Evolutionary conservation across 2,329 filamentous ascomycete genomes (phyloP).

Genomic region (Fusarium newnesense): DNA sequence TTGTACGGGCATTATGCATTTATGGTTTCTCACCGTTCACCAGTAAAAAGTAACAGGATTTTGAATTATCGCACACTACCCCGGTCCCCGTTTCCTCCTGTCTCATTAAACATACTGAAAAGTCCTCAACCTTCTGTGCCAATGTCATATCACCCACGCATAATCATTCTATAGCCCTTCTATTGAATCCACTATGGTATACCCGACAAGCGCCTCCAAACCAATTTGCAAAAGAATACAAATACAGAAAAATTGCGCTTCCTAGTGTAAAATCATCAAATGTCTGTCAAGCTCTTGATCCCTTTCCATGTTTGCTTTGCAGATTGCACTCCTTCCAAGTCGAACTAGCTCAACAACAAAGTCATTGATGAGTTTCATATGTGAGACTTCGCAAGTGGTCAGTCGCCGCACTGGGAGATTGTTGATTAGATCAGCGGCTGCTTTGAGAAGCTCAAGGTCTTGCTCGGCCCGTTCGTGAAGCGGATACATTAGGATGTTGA

Average conservation of each 20-base stretch:
- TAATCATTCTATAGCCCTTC: not conserved
- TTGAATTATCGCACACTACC: too few relatives aligned
- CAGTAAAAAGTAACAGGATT: not conserved
- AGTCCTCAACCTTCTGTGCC: not conserved
- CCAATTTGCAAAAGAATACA: not conserved
- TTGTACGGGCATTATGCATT: rapidly evolving
- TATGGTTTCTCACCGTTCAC: not conserved
- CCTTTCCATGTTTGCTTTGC: conserved; percentile 7
- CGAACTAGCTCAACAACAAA: conserved; percentile 58
- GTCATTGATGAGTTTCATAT: conserved; percentile 54
- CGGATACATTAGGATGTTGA: conserved; percentile 62
- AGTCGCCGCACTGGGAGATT: conserved; percentile 47
- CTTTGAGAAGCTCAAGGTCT: conserved; percentile 59
- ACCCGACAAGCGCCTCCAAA: not conserved
- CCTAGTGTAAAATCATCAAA: not conserved
- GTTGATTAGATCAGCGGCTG: conserved; percentile 56
- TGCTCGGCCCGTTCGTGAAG: conserved; percentile 52
- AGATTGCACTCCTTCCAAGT: conserved; percentile 56
- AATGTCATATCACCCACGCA: not conserved
- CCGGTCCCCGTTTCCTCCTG: too few relatives aligned
- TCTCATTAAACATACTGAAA: not conserved
- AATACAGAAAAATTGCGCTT: not conserved
- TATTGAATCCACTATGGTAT: not conserved
- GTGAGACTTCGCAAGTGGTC: conserved; percentile 50
- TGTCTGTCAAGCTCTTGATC: not conserved